Conservation (phyloP, 2,329 filamentous ascomycete genomes). For the Calonectria fujianensis region DNA sequence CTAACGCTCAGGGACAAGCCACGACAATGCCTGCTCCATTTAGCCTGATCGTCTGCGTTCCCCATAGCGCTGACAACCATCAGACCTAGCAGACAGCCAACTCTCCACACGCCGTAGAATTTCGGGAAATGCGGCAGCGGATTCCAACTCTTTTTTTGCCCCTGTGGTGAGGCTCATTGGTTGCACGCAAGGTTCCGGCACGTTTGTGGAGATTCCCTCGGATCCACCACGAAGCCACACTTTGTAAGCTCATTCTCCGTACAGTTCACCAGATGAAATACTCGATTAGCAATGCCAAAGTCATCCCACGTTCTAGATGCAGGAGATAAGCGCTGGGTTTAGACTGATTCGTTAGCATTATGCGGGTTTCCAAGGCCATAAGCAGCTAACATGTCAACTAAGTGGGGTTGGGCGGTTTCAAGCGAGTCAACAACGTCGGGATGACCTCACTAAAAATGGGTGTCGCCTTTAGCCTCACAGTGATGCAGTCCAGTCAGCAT, state of each 20-base stretch:
- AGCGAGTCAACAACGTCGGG: neutral
- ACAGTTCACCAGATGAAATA: neutral
- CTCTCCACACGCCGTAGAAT: neutral
- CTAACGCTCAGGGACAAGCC: neutral
- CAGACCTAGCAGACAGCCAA: neutral
- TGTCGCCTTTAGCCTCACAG: neutral
- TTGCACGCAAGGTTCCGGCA: neutral
- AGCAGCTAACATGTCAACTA: neutral
- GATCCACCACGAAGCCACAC: neutral
- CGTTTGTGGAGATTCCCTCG: neutral
- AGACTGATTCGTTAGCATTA: neutral
- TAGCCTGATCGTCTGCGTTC: neutral
- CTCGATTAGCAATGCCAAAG: neutral
- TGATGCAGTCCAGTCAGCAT: neutral
- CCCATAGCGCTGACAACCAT: slow-evolving; percentile 3
- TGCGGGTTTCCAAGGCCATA: neutral
- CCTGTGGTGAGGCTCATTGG: neutral
- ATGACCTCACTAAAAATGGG: neutral
- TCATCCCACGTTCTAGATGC: neutral
- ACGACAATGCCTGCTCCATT: neutral
- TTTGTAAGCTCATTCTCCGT: neutral
- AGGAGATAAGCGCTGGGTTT: neutral
- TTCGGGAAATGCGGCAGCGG: neutral
- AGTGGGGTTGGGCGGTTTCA: neutral
- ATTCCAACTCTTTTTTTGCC: neutral